phyloP scores from a whole-genome alignment of 495 filamentous ascomycete genomes.

The Pyronema domesticum region DNA sequence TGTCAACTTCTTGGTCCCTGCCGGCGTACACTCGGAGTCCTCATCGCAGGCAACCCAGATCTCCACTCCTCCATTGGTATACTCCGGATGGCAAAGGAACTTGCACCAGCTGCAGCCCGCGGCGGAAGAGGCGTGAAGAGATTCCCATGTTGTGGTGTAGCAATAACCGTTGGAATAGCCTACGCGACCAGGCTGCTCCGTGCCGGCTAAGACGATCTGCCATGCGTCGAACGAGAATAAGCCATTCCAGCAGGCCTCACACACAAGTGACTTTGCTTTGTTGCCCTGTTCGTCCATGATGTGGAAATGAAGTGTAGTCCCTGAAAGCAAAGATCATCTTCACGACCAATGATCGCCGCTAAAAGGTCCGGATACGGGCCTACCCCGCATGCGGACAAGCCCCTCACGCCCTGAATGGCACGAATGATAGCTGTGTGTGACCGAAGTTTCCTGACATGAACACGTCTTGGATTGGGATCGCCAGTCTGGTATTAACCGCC shows the following conservation, averaged over 20 bases:
- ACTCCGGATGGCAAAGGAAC: background rate
- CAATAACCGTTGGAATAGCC: background rate
- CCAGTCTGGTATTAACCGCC: too few species aligned
- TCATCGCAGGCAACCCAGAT: background rate
- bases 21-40: background rate
- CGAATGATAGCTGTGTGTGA: too few species aligned
- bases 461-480: too few species aligned
- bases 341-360: too few species aligned
- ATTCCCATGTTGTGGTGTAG: conserved; percentile 1
- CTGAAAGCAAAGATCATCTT: too few species aligned
- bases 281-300: background rate
- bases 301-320: too few species aligned
- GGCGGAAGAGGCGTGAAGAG: background rate
- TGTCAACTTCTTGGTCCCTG: background rate
- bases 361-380: too few species aligned
- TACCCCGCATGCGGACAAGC: too few species aligned
- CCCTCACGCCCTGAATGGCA: too few species aligned
- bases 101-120: background rate
- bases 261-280: background rate
- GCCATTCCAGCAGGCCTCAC: background rate
- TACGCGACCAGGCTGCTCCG: background rate
- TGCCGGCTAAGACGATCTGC: background rate
- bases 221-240: background rate
- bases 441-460: too few species aligned
- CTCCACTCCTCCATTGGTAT: background rate